Evolutionary conservation across 495 filamentous ascomycete species (phyloP), one percentile per base, ranked within the genome.

Genomic region (Durotheca rogersii): DNA sequence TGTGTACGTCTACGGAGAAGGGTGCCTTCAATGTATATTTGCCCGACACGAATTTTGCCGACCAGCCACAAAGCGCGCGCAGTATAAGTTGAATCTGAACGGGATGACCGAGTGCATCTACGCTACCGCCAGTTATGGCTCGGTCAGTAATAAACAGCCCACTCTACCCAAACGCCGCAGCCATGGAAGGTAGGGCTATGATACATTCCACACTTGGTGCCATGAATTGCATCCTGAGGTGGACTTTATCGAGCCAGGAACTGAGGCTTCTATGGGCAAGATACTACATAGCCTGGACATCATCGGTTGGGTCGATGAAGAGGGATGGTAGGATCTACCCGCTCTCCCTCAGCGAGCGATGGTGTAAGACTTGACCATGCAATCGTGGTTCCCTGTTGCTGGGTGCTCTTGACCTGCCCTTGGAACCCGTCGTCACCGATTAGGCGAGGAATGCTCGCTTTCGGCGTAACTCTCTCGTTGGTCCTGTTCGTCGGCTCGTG

Each of bases 261-360:
- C 9, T 2, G 12, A 29, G 4, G 17, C 18, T 11, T 7, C 21
- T 18, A 37, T 38, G 34, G 19, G n/a, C n/a, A n/a, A n/a, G n/a
- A n/a, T n/a, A n/a, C n/a, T n/a, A n/a, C 11, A 11, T 7, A 10
- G 7, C 15, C 10, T 41, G 12, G 14, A n/a, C 10, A 18, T 52
- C 21, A 56, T 45, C 41, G 18, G 40, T 62, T 60, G 17, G 62
- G 62, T 40, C 62, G 56, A 17, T 29, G 16, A 30, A 58, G 48
- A 15, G 62, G 62, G 39, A 65, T 65, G n/a, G 4, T 58, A 4
- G 56, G 32, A 30, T 65, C 62, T 12, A 60, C 43, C 34, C 23
- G 43, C 21, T 65, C 62, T 10, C 39, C 40, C n/a, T 43, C 48
- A 7, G 16, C 37, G 19, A 62, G 50, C 6, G 27, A 27, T 20